Conservation (phyloP, 83 land plant genomes). For the Diphasiastrum complanatum region DNA sequence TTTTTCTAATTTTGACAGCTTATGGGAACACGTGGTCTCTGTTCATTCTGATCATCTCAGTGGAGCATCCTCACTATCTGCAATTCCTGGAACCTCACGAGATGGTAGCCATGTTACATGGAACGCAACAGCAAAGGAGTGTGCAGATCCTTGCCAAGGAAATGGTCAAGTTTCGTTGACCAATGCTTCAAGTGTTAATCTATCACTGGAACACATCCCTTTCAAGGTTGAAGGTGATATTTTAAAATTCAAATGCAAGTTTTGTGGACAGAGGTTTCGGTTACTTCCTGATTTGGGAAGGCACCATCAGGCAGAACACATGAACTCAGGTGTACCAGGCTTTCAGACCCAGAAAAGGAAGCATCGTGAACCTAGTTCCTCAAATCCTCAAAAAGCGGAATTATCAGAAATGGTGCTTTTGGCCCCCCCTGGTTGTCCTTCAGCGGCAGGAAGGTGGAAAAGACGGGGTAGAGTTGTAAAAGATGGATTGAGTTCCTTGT, state of each 20-base stretch:
- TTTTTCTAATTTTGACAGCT: slow-evolving; percentile 50
- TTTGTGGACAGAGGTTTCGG: slow-evolving; percentile 70
- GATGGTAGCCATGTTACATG: slow-evolving; percentile 17
- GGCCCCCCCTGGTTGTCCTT: neutral
- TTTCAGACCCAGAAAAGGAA: neutral
- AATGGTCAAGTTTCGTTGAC: neutral
- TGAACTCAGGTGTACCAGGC: too few relatives aligned
- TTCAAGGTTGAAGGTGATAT: slow-evolving; percentile 12
- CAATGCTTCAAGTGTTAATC: neutral
- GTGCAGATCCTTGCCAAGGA: slow-evolving; percentile 16
- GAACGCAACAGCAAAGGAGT: slow-evolving; percentile 4
- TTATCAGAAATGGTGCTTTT: neutral
- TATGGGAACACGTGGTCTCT: slow-evolving; percentile 76
- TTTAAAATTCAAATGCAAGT: slow-evolving; percentile 54
- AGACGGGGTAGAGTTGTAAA: too few relatives aligned
- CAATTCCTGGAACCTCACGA: too few relatives aligned
- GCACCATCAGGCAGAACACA: slow-evolving; percentile 16
- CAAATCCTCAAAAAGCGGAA: neutral
- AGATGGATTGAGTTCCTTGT: too few relatives aligned
- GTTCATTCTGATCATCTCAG: slow-evolving; percentile 48
- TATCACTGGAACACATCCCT: slow-evolving; percentile 1
- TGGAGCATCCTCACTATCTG: neutral
- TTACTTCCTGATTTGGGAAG: slow-evolving; percentile 8
- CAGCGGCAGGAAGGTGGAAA: too few relatives aligned
- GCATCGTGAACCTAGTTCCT: neutral